Evolutionary conservation across 2,329 filamentous ascomycete species (phyloP), one percentile per base, ranked within the genome.

Genomic region (Bipolaris sorokiniana): DNA sequence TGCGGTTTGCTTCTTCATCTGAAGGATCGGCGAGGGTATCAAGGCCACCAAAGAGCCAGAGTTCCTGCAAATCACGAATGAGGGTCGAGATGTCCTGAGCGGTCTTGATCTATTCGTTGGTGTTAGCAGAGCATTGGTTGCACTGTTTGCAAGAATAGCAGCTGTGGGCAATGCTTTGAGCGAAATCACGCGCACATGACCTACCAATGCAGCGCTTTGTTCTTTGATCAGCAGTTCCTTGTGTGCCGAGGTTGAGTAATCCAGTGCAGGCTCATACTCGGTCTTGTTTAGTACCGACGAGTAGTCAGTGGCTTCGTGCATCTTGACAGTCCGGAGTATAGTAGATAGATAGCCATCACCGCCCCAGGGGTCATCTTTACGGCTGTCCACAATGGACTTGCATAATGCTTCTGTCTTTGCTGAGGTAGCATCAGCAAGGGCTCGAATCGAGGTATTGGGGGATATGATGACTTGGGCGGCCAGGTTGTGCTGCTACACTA

Each of bases 31-130:
- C 61, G 1, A 88, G 70, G 0, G 85, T 87, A 54, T 88, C 81
- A 41, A 89, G 78, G 55, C 85, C 84, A 3, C 87, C 87, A 65
- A 88, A 88, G 5, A 89, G 77, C 87, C 87, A 89, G 20, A 86
- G 79, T 68, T 89, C 87, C 69, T 89, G 88, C 75, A 90, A 78
- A 23, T 83, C 81, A 20, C 87, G 82, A 23, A 85, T 86, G 13
- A 89, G 72, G 11, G 82, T 81, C 56, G 87, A 80, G 10, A 88
- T 78, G 52, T 88, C 86, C 75, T 90, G 86, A 13, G 84, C 83
- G 1, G 84, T 82, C 54, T 84, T 83, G 61, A 88, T 82, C 85
- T 69, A 38, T 11, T 20, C 16, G 5, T 23, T 3, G 18, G 48
- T 52, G 38, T 36, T 20, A 42, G 16, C 36, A 38, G 7, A 22